Percentiles rank a stretch among this genome's conserved stretches.
Conservation (phyloP, 2,329 filamentous ascomycete species). For the Curvularia lunata region DNA sequence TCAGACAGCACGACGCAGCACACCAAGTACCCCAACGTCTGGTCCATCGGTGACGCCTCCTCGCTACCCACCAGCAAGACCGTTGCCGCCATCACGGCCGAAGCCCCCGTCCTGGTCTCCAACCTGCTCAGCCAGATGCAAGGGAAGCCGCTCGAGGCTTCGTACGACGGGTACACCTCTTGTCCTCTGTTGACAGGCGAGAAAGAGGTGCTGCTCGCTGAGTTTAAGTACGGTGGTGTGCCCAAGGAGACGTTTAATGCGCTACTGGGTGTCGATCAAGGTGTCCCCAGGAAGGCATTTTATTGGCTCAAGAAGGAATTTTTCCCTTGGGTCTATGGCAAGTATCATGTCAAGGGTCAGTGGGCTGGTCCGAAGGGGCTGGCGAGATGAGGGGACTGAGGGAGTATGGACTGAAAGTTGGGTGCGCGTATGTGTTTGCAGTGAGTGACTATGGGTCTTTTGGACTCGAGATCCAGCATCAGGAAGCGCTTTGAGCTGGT, state of each 20-base stretch:
- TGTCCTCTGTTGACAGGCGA: conserved; percentile 56
- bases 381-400: conserved; percentile 19
- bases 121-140: conserved; percentile 44
- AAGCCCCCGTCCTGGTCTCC: conserved; percentile 45
- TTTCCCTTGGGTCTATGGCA: conserved; percentile 70
- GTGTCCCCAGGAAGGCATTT: conserved; percentile 61
- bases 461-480: not conserved
- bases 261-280: conserved; percentile 64
- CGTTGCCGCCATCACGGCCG: conserved; percentile 48
- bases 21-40: conserved; percentile 49
- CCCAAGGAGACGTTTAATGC: conserved; percentile 68
- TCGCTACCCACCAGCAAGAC: conserved; percentile 50
- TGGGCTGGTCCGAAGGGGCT: conserved; percentile 67
- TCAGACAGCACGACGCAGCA: conserved; percentile 45
- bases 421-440: not conserved
- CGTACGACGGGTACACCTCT: conserved; percentile 51
- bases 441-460: not conserved
- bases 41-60: conserved; percentile 50
- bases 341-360: conserved; percentile 65
- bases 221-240: conserved; percentile 69
- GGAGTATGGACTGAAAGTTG: too few species aligned
- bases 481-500: not conserved
- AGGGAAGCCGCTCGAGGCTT: conserved; percentile 31
- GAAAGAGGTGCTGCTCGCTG: conserved; percentile 67
- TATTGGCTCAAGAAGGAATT: conserved; percentile 71